Base-by-base conservation (phyloP, 352 stramenopile genomes). In the Aphanomyces euteiches region DNA sequence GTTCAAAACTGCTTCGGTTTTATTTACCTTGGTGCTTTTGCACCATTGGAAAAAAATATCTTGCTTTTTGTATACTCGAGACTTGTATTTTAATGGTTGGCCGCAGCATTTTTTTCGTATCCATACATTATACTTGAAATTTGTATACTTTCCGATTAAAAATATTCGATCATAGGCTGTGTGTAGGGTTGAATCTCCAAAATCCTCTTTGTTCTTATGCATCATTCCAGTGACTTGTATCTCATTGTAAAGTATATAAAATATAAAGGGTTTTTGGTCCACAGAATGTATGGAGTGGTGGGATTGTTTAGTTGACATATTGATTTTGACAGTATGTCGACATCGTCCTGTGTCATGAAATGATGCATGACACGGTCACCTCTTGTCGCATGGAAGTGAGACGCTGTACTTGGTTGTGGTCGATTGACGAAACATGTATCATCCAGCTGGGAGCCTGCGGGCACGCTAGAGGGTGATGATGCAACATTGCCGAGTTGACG, bases 131-230 rank as follows among this genome's bases (percentile, higher is more conserved):
- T 37, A 61, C 54, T 61, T 41, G 54, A 61, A 10, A 37, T 61
- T 61, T 61, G 54, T 61, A 61, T 61, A 37, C 28, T 13, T 28
- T 28, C 28, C 28, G 28, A 28, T 28, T 28, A 28, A 28, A 28
- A 28, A 28, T 28, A 53, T 53, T 53, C 13, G n/a, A 53, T n/a
- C n/a, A 53, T 53, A 15, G 3, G 28, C 3, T 19, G 50, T 34
- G 50, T 13, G 8, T 61, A 61, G 54, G 54, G 54, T 61, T 61
- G 54, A 61, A 61, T 61, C 54, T 61, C 28, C 28, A 50, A 50
- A 50, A 50, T n/a, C 43, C 43, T 50, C 43, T 50, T 28, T 28
- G 28, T 28, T 28, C 28, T 28, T 28, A 28, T 58, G 3, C 45
- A 53, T 19, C n/a, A 53, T 53, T 53, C 45, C 45, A 53, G 45